Conservation (phyloP, 805 yeast genomes). For the Candida endomychidarum region DNA sequence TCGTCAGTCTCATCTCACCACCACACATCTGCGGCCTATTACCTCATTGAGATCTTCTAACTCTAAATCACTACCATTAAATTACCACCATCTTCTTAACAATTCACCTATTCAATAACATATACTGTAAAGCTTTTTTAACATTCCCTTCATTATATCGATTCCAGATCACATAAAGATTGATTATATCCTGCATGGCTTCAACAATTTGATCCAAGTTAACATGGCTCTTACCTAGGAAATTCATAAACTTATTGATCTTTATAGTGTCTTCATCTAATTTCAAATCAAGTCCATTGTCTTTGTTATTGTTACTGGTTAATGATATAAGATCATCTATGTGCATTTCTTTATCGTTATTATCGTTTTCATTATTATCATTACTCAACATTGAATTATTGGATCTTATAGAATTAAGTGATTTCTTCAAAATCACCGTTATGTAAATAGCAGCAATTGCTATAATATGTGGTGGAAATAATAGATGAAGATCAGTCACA, state of each 20-base stretch:
- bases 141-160: slow-evolving; percentile 69
- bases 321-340: not conserved
- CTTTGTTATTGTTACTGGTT: not conserved
- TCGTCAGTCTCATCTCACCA: no score
- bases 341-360: slow-evolving; percentile 7
- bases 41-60: no score
- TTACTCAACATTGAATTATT: slow-evolving; percentile 3
- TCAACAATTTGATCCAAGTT: slow-evolving; percentile 77
- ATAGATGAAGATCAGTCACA: slow-evolving; percentile 78
- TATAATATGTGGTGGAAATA: slow-evolving; percentile 86
- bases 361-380: slow-evolving; percentile 8
- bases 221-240: slow-evolving; percentile 73
- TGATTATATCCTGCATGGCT: slow-evolving; percentile 79
- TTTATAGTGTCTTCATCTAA: slow-evolving; percentile 42
- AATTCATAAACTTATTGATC: slow-evolving; percentile 57
- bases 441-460: slow-evolving; percentile 82
- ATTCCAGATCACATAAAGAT: slow-evolving; percentile 84
- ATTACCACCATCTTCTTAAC: no score
- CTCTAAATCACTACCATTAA: no score
- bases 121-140: slow-evolving; percentile 46
- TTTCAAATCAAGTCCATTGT: slow-evolving; percentile 16
- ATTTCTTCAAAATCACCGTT: slow-evolving; percentile 59
- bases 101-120: slow-evolving; percentile 33
- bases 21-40: no score
- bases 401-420: slow-evolving; percentile 22